Evolutionary conservation across 176 grass and related monocot species (phyloP).

Genomic region (Eleusine indica): DNA sequence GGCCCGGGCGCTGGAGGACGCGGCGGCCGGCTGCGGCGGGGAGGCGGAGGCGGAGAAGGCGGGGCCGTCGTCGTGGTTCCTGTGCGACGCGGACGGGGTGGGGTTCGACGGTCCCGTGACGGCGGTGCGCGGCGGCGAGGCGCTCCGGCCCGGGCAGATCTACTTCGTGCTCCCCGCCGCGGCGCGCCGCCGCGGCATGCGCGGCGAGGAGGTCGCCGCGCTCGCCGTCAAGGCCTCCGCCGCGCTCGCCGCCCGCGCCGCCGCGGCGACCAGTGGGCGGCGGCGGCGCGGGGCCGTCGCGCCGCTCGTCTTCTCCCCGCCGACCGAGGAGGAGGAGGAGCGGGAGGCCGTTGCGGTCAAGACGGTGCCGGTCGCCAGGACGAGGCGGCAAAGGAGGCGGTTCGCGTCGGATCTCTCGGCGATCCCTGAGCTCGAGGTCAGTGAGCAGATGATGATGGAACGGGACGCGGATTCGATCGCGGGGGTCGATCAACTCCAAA

Average conservation of each 20-base stretch:
- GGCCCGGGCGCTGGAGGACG: conserved; percentile 39
- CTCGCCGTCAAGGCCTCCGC: conserved; percentile 58
- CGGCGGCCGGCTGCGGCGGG: background rate
- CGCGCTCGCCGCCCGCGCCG: conserved; percentile 22
- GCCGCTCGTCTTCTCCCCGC: conserved; percentile 48
- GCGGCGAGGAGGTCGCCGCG: conserved; percentile 57
- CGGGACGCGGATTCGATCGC: background rate
- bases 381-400: background rate
- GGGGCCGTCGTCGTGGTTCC: conserved; percentile 40
- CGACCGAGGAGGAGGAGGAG: background rate
- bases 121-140: conserved; percentile 32
- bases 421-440: conserved; percentile 57
- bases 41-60: too few relatives aligned
- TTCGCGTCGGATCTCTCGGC: conserved; percentile 52
- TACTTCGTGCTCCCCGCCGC: conserved; percentile 75
- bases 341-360: background rate
- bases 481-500: background rate
- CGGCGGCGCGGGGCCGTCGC: conserved; percentile 19
- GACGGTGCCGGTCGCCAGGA: background rate
- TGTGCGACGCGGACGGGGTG: conserved; percentile 87
- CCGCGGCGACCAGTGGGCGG: background rate
- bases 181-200: conserved; percentile 37
- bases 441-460: background rate
- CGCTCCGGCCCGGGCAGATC: conserved; percentile 73
- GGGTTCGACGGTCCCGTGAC: conserved; percentile 54